Conservation (phyloP, 2,329 filamentous ascomycete species). For the Aspergillus udagawae region DNA sequence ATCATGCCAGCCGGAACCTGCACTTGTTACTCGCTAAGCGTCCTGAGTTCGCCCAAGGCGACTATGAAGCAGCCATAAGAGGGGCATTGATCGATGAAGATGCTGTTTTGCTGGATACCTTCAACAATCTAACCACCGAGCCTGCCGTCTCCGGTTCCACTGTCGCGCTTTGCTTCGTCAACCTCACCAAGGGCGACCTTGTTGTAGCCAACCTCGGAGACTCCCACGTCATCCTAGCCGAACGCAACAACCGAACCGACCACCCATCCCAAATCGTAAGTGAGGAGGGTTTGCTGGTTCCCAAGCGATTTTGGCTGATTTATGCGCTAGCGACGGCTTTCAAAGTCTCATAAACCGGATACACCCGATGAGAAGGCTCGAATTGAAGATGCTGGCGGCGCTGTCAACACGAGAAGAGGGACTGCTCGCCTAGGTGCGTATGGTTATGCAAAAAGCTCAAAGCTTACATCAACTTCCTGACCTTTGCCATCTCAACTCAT, state of each 20-base stretch:
- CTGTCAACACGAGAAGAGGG: slow-evolving; percentile 21
- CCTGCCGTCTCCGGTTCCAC: slow-evolving; percentile 31
- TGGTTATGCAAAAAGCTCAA: background rate
- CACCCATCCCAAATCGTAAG: slow-evolving; percentile 23
- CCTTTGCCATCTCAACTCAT: background rate
- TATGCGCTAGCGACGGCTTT: slow-evolving; percentile 27
- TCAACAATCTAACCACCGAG: slow-evolving; percentile 21
- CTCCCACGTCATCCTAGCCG: slow-evolving; percentile 32
- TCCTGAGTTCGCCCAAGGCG: slow-evolving; percentile 25
- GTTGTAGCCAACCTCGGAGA: slow-evolving; percentile 33
- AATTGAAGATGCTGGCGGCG: slow-evolving; percentile 31
- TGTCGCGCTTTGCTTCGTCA: slow-evolving; percentile 30
- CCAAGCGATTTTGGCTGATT: background rate
- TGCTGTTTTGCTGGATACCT: slow-evolving; percentile 22
- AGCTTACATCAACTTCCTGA: background rate
- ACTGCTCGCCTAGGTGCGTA: slow-evolving; percentile 27
- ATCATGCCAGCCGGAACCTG: slow-evolving; percentile 28
- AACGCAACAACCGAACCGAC: slow-evolving; percentile 25
- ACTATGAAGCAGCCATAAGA: slow-evolving; percentile 29
- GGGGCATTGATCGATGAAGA: slow-evolving; percentile 29
- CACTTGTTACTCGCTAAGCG: slow-evolving; percentile 23
- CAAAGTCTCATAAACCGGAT: slow-evolving; percentile 30
- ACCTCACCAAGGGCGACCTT: slow-evolving; percentile 28
- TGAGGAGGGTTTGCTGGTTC: background rate
- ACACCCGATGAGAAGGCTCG: slow-evolving; percentile 25